phyloP scores from a whole-genome alignment of 192 early-diverging fungal species.

The Chytriomyces sp. region DNA sequence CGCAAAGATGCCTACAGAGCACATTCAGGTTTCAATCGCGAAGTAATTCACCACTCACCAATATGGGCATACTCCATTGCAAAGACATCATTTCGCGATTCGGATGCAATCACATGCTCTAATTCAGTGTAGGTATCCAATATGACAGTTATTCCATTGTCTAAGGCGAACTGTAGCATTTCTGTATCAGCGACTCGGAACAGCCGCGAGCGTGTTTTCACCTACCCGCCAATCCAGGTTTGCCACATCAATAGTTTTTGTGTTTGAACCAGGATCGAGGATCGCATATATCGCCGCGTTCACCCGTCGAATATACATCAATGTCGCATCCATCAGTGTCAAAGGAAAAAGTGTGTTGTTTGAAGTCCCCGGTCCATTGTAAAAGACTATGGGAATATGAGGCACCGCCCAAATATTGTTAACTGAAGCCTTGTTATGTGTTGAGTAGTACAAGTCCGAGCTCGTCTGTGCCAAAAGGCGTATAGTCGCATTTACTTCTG shows the following conservation, averaged over 20 bases:
- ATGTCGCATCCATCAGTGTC: slow-evolving; percentile 26
- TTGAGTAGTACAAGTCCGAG: not conserved
- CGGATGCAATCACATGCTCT: not conserved
- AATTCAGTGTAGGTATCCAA: slow-evolving; percentile 20
- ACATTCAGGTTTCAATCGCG: not conserved
- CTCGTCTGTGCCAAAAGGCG: not conserved
- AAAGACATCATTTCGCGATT: slow-evolving; percentile 7
- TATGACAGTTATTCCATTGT: slow-evolving; percentile 21
- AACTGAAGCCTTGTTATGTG: not conserved
- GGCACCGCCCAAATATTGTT: slow-evolving; percentile 8
- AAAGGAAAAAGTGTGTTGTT: not conserved
- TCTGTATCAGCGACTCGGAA: too few relatives aligned
- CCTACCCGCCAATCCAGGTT: slow-evolving; percentile 25
- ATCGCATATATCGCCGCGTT: not conserved
- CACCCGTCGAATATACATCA: not conserved
- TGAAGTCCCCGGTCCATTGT: not conserved
- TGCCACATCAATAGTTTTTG: not conserved
- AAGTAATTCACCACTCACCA: slow-evolving; percentile 1
- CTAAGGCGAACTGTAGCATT: slow-evolving; percentile 16
- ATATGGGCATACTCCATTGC: slow-evolving; percentile 6
- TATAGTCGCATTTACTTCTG: not conserved
- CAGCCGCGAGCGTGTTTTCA: too few relatives aligned
- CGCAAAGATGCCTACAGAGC: not conserved
- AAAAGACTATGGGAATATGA: not conserved
- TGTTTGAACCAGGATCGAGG: too few relatives aligned